These are phyloP conservation scores for Picea abies DNA, from an alignment of 83 land plant genomes.

Conservation along the genomic window DNA sequence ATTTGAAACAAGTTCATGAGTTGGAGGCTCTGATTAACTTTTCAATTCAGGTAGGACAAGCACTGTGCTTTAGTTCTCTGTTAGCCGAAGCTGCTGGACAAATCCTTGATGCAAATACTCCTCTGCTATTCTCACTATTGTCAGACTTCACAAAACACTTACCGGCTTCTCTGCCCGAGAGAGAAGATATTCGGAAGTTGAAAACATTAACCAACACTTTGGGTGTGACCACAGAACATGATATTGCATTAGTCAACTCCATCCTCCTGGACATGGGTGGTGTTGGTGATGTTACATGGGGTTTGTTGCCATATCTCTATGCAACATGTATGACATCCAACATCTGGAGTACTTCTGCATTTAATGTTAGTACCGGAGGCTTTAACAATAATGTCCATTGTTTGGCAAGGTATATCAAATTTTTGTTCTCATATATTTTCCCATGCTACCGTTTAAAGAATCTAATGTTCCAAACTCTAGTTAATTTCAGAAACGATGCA, in stretches of 20 bases:
- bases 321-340: conserved; percentile 89
- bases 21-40: conserved; percentile 79
- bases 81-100: conserved; percentile 86
- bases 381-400: conserved; percentile 95
- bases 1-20: conserved; percentile 78
- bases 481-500: neutral
- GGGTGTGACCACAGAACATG: conserved; percentile 67
- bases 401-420: conserved; percentile 69
- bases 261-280: conserved; percentile 70
- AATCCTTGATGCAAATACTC: conserved; percentile 80
- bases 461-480: neutral
- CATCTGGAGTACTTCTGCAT: conserved; percentile 81
- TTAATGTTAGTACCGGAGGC: conserved; percentile 85
- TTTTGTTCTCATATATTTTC: neutral
- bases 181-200: conserved; percentile 74
- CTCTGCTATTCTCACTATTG: conserved; percentile 77
- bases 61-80: conserved; percentile 75
- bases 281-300: conserved; percentile 87
- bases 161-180: conserved; percentile 88
- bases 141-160: conserved; percentile 71
- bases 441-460: neutral
- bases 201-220: conserved; percentile 68
- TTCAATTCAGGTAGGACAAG: conserved; percentile 90
- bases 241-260: conserved; percentile 68
- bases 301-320: conserved; percentile 87